Evolutionary conservation across 352 stramenopile species (phyloP), one percentile per base, ranked within the genome.

Genomic region (Pythium oligandrum): DNA sequence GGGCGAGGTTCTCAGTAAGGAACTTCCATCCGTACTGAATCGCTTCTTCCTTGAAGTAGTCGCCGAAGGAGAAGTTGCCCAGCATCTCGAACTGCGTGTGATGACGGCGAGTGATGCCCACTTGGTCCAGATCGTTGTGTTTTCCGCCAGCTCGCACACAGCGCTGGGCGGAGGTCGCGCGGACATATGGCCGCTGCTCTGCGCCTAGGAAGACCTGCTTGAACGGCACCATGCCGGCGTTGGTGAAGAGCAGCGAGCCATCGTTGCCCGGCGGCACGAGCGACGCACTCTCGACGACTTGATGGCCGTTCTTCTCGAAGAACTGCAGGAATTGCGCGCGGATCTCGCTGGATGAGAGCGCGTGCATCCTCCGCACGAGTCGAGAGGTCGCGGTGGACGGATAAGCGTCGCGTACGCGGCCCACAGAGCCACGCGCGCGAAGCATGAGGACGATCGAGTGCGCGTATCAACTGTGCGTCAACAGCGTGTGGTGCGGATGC

Each of bases 81-180:
- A 99, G 76, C 96, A 99, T 99, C 75, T 99, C 96, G 66, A 99
- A 99, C 70, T 98, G 97, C 45, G 96, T 99, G 65, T 99, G 96
- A 80, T 99, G 96, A 53, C 97, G 97, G 3, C 96, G 82, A 57
- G 97, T 96, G 68, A 98, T 94, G 30, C 95, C 95, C 6, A 99
- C 96, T 69, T 99, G 95, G 58, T 99, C 96, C 44, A 99, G 73
- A 72, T 99, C 96, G 70, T 99, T 99, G 75, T 99, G 95, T 73
- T 99, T 99, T 48, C 96, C 96, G 44, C 96, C 96, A 4, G 96
- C 96, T 55, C 96, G 90, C 59, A 99, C 97, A 57, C 96, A 99
- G 44, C 98, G 97, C 70, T 99, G 96, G 34, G 86, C 90, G 53
- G 98, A 98, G 4, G 85, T 86, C 9, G 96, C 95, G 51, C 89